Conservation (phyloP, 257 asterid genomes). For the Rubia yunnanensis region DNA sequence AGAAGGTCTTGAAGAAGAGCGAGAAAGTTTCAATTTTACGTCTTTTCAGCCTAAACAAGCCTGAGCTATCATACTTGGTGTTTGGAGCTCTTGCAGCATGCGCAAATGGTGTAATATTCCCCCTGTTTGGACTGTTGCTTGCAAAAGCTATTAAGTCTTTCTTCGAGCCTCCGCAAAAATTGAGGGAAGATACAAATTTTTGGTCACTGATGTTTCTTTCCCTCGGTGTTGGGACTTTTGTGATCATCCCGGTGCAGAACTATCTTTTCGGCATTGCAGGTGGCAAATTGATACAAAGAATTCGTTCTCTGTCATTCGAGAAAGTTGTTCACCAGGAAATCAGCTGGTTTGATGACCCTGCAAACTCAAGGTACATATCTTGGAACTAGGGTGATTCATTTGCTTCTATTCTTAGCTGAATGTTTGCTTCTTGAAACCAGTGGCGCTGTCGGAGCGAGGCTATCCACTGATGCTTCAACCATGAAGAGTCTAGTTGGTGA, state of each 20-base stretch:
- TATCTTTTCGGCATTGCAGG: slow-evolving; percentile 75
- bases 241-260: slow-evolving; percentile 49
- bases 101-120: slow-evolving; percentile 49
- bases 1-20: slow-evolving; percentile 14
- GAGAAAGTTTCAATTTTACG: slow-evolving; percentile 39
- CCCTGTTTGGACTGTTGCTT: slow-evolving; percentile 59
- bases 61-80: slow-evolving; percentile 44
- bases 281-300: slow-evolving; percentile 55
- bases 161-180: slow-evolving; percentile 47
- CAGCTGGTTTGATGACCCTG: slow-evolving; percentile 85
- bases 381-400: neutral
- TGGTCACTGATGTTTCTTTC: slow-evolving; percentile 52
- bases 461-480: slow-evolving; percentile 67
- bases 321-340: slow-evolving; percentile 80
- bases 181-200: slow-evolving; percentile 37
- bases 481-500: slow-evolving; percentile 69
- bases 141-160: slow-evolving; percentile 52
- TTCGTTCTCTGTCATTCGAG: slow-evolving; percentile 56
- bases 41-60: slow-evolving; percentile 52
- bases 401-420: neutral
- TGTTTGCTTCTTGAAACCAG: slow-evolving; percentile 26
- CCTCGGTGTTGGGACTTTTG: slow-evolving; percentile 29
- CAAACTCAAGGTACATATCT: slow-evolving; percentile 61
- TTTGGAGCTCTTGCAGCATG: slow-evolving; percentile 57
- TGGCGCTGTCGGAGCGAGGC: slow-evolving; percentile 82